A percentile compares a stretch with the other conserved stretches of the same genome.
phyloP scores from a whole-genome alignment of 176 grass and related monocot species.

The Saccharum spontaneum region DNA sequence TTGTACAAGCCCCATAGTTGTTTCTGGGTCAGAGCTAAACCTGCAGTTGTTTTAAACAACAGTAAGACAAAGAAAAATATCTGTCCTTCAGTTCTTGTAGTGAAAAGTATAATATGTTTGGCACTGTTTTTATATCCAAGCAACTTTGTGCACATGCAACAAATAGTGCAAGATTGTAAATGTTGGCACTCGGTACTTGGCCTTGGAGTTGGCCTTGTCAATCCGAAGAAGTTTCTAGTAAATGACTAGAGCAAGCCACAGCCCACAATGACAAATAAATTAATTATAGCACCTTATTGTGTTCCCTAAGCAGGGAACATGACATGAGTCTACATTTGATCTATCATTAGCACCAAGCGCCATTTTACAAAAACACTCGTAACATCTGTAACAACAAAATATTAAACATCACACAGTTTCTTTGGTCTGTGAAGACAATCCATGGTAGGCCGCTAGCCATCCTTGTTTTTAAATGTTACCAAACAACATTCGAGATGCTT shows the following conservation, averaged over 20 bases:
- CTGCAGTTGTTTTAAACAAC: slow-evolving; percentile 46
- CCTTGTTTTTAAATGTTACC: too few species aligned
- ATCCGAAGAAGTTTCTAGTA: background rate
- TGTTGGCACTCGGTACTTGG: background rate
- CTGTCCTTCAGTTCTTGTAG: slow-evolving; percentile 26
- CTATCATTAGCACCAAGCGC: background rate
- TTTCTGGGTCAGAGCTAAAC: slow-evolving; percentile 95
- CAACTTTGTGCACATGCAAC: slow-evolving; percentile 11
- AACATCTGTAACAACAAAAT: background rate
- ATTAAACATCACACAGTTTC: background rate
- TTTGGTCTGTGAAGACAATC: background rate
- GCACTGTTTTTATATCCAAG: background rate
- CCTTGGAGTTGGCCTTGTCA: background rate
- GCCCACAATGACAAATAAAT: slow-evolving; percentile 6
- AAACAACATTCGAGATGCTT: too few species aligned
- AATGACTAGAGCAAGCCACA: background rate
- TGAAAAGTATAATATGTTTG: slow-evolving; percentile 1
- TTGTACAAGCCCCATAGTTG: slow-evolving; percentile 96
- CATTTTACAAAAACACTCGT: slow-evolving; percentile 5
- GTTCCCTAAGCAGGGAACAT: background rate
- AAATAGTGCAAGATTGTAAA: slow-evolving; percentile 27
- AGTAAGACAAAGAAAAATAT: slow-evolving; percentile 18
- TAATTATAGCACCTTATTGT: background rate
- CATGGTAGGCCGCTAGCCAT: background rate
- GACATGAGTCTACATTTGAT: slow-evolving; percentile 9